Evolutionary conservation across 2,329 filamentous ascomycete species (phyloP).

Genomic region (Aureobasidium melanogenum): DNA sequence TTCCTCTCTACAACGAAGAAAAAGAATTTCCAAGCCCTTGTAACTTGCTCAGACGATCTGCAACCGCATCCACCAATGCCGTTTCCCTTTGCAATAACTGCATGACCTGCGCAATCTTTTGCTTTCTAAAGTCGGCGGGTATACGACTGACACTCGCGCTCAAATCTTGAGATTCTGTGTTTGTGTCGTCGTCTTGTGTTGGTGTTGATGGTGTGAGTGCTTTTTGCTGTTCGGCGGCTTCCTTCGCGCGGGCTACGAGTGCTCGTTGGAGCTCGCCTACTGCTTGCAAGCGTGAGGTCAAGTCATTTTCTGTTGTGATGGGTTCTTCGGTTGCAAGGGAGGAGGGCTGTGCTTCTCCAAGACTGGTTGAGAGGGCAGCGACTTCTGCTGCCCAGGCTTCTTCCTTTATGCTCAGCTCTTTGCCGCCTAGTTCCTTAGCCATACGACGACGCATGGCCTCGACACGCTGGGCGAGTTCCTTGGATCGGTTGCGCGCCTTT

Average conservation of each 20-base stretch:
- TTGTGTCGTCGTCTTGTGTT: conserved; percentile 20
- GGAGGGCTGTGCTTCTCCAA: conserved; percentile 16
- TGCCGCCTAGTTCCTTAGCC: conserved; percentile 35
- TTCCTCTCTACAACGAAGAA: background rate
- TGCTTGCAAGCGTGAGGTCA: conserved; percentile 18
- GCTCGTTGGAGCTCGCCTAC: conserved; percentile 21
- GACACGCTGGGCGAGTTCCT: conserved; percentile 49
- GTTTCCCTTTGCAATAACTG: conserved; percentile 56
- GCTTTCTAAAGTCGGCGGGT: conserved; percentile 51
- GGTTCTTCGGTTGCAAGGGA: background rate
- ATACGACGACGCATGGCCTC: conserved; percentile 49
- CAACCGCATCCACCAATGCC: conserved; percentile 59
- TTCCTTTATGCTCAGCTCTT: conserved; percentile 54
- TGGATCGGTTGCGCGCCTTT: conserved; percentile 47
- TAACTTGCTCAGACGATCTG: conserved; percentile 52
- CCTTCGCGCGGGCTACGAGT: conserved; percentile 21
- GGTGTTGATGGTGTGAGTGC: background rate
- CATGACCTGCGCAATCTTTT: conserved; percentile 57
- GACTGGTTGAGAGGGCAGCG: conserved; percentile 30
- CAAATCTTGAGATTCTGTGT: conserved; percentile 21
- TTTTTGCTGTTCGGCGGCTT: conserved; percentile 19
- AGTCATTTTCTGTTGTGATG: background rate
- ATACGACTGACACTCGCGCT: conserved; percentile 38
- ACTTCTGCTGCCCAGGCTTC: conserved; percentile 52
- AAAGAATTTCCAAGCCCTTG: conserved; percentile 16